Evolutionary conservation across 208 protist genomes (phyloP).

Genomic region (Trypanosoma melophagium): DNA sequence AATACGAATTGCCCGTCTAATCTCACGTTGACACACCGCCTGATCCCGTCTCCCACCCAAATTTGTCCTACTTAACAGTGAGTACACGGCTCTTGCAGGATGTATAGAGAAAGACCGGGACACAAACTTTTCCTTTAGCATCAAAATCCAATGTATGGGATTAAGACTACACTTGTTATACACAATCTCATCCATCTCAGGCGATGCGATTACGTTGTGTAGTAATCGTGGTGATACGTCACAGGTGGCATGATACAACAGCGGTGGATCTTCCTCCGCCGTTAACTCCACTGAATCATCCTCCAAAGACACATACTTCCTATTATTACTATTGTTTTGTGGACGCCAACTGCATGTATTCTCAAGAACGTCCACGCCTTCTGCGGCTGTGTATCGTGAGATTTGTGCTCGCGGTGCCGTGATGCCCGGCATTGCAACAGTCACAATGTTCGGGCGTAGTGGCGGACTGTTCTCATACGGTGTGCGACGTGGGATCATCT

Average conservation of each 20-base stretch:
- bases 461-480: slow-evolving; percentile 64
- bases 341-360: slow-evolving; percentile 51
- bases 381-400: slow-evolving; percentile 66
- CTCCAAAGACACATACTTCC: too few species aligned
- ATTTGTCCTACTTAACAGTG: slow-evolving; percentile 58
- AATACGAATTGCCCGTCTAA: slow-evolving; percentile 54
- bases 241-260: slow-evolving; percentile 61
- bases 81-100: slow-evolving; percentile 57
- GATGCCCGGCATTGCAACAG: slow-evolving; percentile 73
- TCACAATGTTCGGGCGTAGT: slow-evolving; percentile 75
- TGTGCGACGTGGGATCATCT: slow-evolving; percentile 53
- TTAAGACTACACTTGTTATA: slow-evolving; percentile 50
- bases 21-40: slow-evolving; percentile 61
- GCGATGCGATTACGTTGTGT: slow-evolving; percentile 75
- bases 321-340: slow-evolving; percentile 4
- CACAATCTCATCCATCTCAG: slow-evolving; percentile 77
- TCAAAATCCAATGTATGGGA: slow-evolving; percentile 63
- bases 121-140: slow-evolving; percentile 54
- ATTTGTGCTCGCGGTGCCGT: slow-evolving; percentile 64
- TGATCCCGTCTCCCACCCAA: slow-evolving; percentile 67
- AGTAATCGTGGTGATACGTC: slow-evolving; percentile 62
- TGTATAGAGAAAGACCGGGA: slow-evolving; percentile 50
- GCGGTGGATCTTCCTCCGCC: slow-evolving; percentile 30
- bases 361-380: slow-evolving; percentile 64
- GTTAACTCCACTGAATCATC: too few species aligned